These are phyloP conservation scores for Dichomitus squalens DNA, from an alignment of 1,284 basidiomycete genomes.

Conservation along the genomic window DNA sequence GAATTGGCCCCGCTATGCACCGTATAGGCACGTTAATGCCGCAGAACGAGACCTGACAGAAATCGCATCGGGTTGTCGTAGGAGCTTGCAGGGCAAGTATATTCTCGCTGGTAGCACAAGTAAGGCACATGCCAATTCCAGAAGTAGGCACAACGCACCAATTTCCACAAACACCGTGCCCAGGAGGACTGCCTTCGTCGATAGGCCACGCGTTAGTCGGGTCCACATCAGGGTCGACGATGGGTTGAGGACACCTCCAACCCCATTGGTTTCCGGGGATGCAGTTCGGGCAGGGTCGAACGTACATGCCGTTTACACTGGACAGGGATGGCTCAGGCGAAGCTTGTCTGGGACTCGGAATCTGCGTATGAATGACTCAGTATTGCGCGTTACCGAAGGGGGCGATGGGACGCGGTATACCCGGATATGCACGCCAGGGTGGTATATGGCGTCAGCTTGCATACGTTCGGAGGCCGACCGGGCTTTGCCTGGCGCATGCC, in stretches of 20 bases:
- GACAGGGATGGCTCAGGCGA: constrained; percentile 75
- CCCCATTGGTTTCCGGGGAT: constrained; percentile 62
- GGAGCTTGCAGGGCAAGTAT: constrained; percentile 70
- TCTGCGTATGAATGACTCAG: constrained; percentile 42
- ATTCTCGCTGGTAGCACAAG: constrained; percentile 54
- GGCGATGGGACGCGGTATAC: constrained; percentile 46
- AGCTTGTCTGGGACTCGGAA: constrained; percentile 69
- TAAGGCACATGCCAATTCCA: neutral
- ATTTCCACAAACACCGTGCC: constrained; percentile 75
- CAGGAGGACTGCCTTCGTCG: constrained; percentile 73
- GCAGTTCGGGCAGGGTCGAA: constrained; percentile 78
- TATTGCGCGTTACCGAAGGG: neutral
- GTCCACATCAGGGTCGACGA: constrained; percentile 66
- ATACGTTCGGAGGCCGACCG: constrained; percentile 66
- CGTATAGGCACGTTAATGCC: constrained; percentile 72
- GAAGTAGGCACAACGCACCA: constrained; percentile 48
- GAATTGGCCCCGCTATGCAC: constrained; percentile 61
- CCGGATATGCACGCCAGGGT: constrained; percentile 61
- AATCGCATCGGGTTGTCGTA: constrained; percentile 74
- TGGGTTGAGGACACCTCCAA: constrained; percentile 74
- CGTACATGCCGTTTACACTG: constrained; percentile 56
- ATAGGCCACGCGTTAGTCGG: constrained; percentile 70
- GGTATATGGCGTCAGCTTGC: constrained; percentile 79
- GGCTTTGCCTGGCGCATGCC: constrained; percentile 61
- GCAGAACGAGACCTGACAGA: constrained; percentile 77